Base-by-base conservation (phyloP, 345 rosid genomes). In the Sisymbrium irio region DNA sequence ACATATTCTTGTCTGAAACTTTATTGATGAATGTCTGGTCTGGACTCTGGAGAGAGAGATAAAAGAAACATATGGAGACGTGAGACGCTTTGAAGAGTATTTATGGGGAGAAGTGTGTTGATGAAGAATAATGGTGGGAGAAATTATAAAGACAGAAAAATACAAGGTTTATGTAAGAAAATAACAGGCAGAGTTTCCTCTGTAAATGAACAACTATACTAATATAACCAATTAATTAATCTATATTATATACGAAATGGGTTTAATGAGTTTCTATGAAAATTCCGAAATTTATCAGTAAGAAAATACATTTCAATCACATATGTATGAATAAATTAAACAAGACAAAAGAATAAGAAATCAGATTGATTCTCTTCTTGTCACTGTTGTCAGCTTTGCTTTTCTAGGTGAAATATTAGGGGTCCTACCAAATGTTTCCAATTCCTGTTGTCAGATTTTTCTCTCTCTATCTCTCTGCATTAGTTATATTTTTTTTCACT, bases 1-100 rank as follows among this genome's bases (percentile, higher is more conserved):
- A 89, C 98, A 93, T 90, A 27, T 62, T 59, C 61, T 53, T 65
- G 72, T 56, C 65, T 73, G 39, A 55, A 45, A 63, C 46, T 73
- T 27, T 54, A 12, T 22, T 13, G 66, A 53, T 33, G 44, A 10
- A 14, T 50, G 60, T 15, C 44, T 22, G 11, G 60, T 15, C 44
- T 22, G 11, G 45, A 40, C 28, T 50, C 14, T 10, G 32, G 18
- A 33, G 41, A 58, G 45, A 36, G 41, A 65, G 36, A 45, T 22
- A 22, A 22, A 57, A 9, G 47, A 50, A 61, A 78, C 19, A 59
- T 62, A 67, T 42, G 66, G 71, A 70, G 77, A 65, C 42, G 68
- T 67, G 64, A 70, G 77, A 62, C 51, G 75, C 18, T 53, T 51
- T 15, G 56, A 30, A 55, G 82, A 61, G 82, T 80, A 83, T 82